Conservation (phyloP, 164 flowering plant genomes). For the Taxillus chinensis region DNA sequence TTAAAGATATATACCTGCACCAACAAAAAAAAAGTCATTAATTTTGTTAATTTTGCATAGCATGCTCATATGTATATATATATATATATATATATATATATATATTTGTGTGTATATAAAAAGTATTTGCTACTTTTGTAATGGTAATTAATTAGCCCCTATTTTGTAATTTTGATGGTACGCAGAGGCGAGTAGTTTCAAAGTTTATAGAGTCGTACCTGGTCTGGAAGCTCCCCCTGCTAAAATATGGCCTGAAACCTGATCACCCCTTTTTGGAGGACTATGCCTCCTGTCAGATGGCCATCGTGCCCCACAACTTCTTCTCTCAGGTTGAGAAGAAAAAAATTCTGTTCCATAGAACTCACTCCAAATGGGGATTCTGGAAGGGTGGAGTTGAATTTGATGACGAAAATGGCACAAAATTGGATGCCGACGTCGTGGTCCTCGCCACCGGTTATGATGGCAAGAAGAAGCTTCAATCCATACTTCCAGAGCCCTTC, state of each 20-base stretch:
- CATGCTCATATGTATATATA: too few relatives aligned
- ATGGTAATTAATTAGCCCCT: too few relatives aligned
- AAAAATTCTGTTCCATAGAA: constrained; percentile 51
- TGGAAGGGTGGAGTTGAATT: constrained; percentile 62
- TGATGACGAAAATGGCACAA: constrained; percentile 38
- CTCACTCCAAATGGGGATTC: constrained; percentile 70
- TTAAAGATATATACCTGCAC: too few relatives aligned
- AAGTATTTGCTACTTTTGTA: too few relatives aligned
- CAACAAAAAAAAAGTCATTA: too few relatives aligned
- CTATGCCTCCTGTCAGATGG: constrained; percentile 92
- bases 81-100: too few relatives aligned
- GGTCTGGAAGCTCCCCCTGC: constrained; percentile 61
- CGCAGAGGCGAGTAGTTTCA: constrained; percentile 51
- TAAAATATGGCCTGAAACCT: constrained; percentile 74
- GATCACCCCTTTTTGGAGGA: constrained; percentile 88
- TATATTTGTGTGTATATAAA: too few relatives aligned
- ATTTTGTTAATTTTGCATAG: too few relatives aligned
- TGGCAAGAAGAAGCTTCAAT: constrained; percentile 65
- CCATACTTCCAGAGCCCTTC: constrained; percentile 71
- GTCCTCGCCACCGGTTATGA: constrained; percentile 82
- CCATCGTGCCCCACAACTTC: constrained; percentile 78
- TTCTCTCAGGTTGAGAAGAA: constrained; percentile 79
- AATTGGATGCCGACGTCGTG: constrained; percentile 77
- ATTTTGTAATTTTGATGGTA: neutral
- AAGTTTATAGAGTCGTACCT: constrained; percentile 73